These are phyloP conservation scores for Sporisorium exsertum DNA, from an alignment of 1,284 basidiomycete species.

Conservation along the genomic window DNA sequence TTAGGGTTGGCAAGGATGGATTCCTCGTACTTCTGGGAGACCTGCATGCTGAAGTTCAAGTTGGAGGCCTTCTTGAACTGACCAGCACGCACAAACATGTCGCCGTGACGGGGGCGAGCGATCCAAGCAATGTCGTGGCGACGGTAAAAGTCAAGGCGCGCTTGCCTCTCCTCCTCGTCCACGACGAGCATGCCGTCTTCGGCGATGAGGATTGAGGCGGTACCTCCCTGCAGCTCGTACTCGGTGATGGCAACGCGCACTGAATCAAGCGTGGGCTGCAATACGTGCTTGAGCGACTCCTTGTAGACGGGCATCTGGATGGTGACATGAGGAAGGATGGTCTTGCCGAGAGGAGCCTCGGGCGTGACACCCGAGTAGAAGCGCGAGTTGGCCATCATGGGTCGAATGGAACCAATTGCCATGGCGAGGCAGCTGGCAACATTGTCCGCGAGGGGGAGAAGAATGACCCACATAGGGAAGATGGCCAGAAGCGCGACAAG, in stretches of 20 bases:
- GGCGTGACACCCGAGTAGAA: slow-evolving; percentile 71
- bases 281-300: slow-evolving; percentile 71
- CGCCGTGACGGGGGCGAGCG: slow-evolving; percentile 79
- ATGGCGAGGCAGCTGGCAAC: slow-evolving; percentile 71
- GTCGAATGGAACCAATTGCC: slow-evolving; percentile 74
- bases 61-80: slow-evolving; percentile 90
- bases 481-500: slow-evolving; percentile 23
- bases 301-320: slow-evolving; percentile 85
- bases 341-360: slow-evolving; percentile 28
- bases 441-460: slow-evolving; percentile 74
- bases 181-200: slow-evolving; percentile 81
- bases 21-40: slow-evolving; percentile 81
- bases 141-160: slow-evolving; percentile 80
- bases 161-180: slow-evolving; percentile 75
- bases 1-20: slow-evolving; percentile 72
- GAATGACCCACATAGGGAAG: slow-evolving; percentile 21
- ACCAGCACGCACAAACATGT: slow-evolving; percentile 81
- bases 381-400: slow-evolving; percentile 72
- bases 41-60: slow-evolving; percentile 84
- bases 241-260: slow-evolving; percentile 88
- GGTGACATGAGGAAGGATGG: slow-evolving; percentile 77
- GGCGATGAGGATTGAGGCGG: slow-evolving; percentile 80
- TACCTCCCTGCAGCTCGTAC: slow-evolving; percentile 84
- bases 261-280: slow-evolving; percentile 79
- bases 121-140: slow-evolving; percentile 83